Base-by-base conservation (phyloP, 2,329 filamentous ascomycete species). In the Byssoonygena ceratinophila region DNA sequence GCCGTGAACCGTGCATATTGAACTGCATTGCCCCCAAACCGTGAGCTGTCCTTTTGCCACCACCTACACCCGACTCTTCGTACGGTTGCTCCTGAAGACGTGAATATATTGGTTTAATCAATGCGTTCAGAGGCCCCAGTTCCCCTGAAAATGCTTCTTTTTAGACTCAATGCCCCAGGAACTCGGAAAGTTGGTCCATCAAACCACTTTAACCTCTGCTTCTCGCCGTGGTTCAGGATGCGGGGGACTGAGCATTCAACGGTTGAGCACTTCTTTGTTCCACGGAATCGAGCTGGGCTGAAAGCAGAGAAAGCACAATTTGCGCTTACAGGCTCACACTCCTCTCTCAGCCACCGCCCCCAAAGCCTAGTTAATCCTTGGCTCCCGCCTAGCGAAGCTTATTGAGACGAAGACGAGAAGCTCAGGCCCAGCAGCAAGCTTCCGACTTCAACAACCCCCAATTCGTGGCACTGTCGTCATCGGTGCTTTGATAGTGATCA, bases 271-370 rank as follows among this genome's bases (percentile, higher is more conserved):
- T 11, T 11, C 9, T 20, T 20, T 20, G 41, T 45, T 29, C 41
- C 41, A 45, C 20, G 41, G 41, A 32, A 31, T 31, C n/a, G 25
- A 31, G 25, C 41, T 31, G 41, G 20, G 41, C 25, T 32, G 41
- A 45, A 45, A 3, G 27, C 16, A 32, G 12, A 16, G 25, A 22
- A 44, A 29, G 29, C 36, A 6, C 16, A 20, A 16, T 3, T 4
- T 4, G 36, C 1, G 4, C 3, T 44, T n/a, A n/a, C n/a, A n/a
- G 27, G 27, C 41, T 20, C 41, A n/a, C 41, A 45, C 41, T 44
- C 22, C 40, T 8, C 11, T 27, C 40, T 44, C 22, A 44, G 44
- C 44, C 44, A 46, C 44, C 44, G 44, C 44, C 44, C 44, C 44
- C 29, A 46, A 36, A 16, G 7, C 7, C 6, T n/a, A 9, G n/a